A percentile compares a stretch with the other conserved stretches of the same genome.
Conservation (phyloP, 179 eudicot species). For the Beta lomatogona region DNA sequence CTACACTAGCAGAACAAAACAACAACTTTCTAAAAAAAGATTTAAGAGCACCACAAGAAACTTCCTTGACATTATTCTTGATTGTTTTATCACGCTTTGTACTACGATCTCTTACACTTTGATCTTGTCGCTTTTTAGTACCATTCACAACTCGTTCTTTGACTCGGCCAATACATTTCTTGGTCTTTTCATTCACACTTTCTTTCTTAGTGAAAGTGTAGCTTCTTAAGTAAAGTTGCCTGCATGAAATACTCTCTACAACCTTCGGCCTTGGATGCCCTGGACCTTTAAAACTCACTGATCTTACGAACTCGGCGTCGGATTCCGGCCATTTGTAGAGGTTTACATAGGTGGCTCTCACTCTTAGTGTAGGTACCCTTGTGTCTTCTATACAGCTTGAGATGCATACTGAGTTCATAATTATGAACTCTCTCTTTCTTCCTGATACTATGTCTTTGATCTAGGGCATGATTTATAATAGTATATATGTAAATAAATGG, state of each 20-base stretch:
- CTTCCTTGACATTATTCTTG: slow-evolving; percentile 38
- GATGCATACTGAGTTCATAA: slow-evolving; percentile 59
- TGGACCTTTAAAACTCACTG: slow-evolving; percentile 41
- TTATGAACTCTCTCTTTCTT: background rate
- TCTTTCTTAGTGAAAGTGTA: slow-evolving; percentile 82
- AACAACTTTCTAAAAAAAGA: slow-evolving; percentile 61
- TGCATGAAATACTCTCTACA: slow-evolving; percentile 82
- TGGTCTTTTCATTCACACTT: slow-evolving; percentile 57
- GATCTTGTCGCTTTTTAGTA: slow-evolving; percentile 13
- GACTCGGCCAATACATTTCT: slow-evolving; percentile 61
- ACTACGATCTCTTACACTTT: background rate
- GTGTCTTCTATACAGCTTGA: slow-evolving; percentile 55
- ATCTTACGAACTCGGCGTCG: slow-evolving; percentile 69
- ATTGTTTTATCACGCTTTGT: slow-evolving; percentile 8
- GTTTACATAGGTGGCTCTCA: slow-evolving; percentile 66
- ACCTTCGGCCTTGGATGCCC: slow-evolving; percentile 48
- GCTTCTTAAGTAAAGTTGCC: slow-evolving; percentile 78
- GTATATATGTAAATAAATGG: background rate
- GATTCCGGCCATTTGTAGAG: slow-evolving; percentile 96
- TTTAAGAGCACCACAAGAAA: slow-evolving; percentile 54
- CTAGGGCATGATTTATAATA: background rate
- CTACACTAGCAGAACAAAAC: slow-evolving; percentile 76
- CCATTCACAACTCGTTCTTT: slow-evolving; percentile 45
- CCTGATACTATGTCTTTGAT: background rate
- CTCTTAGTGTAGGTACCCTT: slow-evolving; percentile 32